Evolutionary conservation across 148 eudicot species (phyloP).

Genomic region (Rhododendron molle): DNA sequence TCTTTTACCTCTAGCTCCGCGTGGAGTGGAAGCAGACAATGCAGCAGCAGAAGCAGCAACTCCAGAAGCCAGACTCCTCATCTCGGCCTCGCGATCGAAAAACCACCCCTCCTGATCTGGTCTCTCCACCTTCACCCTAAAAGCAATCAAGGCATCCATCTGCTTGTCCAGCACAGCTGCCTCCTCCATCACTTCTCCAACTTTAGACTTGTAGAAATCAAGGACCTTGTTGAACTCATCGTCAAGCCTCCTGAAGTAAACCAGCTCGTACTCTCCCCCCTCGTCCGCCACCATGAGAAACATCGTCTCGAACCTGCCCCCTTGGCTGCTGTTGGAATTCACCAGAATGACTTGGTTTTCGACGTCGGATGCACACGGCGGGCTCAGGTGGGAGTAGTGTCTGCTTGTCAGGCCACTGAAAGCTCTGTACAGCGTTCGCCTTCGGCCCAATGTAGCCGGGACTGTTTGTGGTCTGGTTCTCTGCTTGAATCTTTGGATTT

Average conservation of each 20-base stretch:
- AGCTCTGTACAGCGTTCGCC: constrained; percentile 27
- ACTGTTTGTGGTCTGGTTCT: background rate
- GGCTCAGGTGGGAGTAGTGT: background rate
- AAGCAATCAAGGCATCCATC: constrained; percentile 44
- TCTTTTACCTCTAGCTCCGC: constrained; percentile 5
- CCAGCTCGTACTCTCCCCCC: constrained; percentile 30
- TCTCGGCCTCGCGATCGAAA: background rate
- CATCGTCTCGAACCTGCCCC: constrained; percentile 17
- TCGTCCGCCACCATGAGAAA: constrained; percentile 23
- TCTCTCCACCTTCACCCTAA: constrained; percentile 25
- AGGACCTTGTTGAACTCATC: constrained; percentile 35
- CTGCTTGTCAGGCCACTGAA: constrained; percentile 29
- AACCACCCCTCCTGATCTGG: constrained; percentile 3
- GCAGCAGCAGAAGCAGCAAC: constrained; percentile 8
- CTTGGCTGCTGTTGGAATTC: background rate
- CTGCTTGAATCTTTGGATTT: constrained; percentile 13
- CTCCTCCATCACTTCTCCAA: constrained; percentile 22
- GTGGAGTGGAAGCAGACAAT: constrained; percentile 9
- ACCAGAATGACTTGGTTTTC: constrained; percentile 32
- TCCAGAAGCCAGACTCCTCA: background rate
- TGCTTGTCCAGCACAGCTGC: constrained; percentile 29
- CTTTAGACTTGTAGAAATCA: constrained; percentile 26
- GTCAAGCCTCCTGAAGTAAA: constrained; percentile 31
- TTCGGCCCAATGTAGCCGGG: background rate
- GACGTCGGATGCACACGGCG: background rate